Percentiles rank a stretch among this genome's conserved stretches.
These are phyloP conservation scores for Cutaneotrichosporon dermatis DNA, from an alignment of 1,284 basidiomycete species.

Conservation along the genomic window DNA sequence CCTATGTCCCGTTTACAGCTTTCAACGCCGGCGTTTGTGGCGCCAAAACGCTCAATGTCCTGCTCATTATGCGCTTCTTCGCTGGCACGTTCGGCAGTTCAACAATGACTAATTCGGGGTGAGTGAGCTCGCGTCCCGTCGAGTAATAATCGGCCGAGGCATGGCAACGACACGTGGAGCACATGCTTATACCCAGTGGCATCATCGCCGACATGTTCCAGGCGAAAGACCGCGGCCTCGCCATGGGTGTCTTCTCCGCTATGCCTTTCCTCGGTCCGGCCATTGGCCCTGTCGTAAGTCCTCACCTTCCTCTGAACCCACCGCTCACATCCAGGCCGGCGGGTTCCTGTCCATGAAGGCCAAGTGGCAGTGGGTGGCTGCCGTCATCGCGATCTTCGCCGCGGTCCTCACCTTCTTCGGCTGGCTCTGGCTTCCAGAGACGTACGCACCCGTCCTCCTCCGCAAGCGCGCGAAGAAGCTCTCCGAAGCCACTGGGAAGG, in stretches of 20 bases:
- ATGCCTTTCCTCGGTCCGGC: constrained; percentile 50
- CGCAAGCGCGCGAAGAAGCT: constrained; percentile 43
- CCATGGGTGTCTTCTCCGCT: constrained; percentile 54
- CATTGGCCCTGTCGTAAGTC: constrained; percentile 44
- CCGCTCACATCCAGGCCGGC: constrained; percentile 33
- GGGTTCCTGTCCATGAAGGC: constrained; percentile 43
- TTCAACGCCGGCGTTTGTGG: constrained; percentile 50
- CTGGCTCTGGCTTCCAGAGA: constrained; percentile 46
- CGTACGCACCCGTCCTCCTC: constrained; percentile 50
- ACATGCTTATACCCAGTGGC: constrained; percentile 20
- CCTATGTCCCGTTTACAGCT: constrained; percentile 46
- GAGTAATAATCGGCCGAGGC: no score
- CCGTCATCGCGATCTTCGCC: constrained; percentile 58
- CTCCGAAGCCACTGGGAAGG: constrained; percentile 45
- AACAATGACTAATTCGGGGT: constrained; percentile 50
- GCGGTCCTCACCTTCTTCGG: constrained; percentile 39
- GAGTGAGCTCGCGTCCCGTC: neutral
- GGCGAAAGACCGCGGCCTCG: constrained; percentile 46
- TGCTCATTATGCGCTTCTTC: constrained; percentile 51
- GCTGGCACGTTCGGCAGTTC: constrained; percentile 47
- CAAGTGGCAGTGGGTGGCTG: constrained; percentile 57
- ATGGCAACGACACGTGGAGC: no score
- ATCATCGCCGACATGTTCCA: constrained; percentile 49
- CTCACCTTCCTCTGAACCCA: constrained; percentile 32
- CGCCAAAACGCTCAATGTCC: constrained; percentile 43